A percentile compares a stretch with the other conserved stretches of the same genome.
phyloP scores from a whole-genome alignment of 106 monocot genomes.

The Alisma plantagoaquatica region DNA sequence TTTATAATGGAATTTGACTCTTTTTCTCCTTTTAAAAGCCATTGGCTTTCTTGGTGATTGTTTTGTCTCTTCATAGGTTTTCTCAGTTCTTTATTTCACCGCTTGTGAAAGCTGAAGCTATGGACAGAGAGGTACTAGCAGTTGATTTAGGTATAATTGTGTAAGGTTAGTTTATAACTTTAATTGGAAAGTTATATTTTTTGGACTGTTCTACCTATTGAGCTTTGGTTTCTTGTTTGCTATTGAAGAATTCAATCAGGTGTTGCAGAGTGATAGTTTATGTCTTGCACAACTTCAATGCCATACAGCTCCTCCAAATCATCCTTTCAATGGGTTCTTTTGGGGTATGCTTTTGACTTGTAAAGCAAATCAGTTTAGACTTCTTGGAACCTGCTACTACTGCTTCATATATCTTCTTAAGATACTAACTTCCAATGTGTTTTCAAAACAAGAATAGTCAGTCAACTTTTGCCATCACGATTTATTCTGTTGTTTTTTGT shows the following conservation, averaged over 20 bases:
- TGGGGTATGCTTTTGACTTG: constrained; percentile 60
- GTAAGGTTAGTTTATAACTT: neutral
- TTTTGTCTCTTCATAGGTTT: constrained; percentile 45
- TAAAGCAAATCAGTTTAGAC: neutral
- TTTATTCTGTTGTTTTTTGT: too few relatives aligned
- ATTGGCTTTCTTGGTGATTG: neutral
- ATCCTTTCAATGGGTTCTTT: constrained; percentile 89
- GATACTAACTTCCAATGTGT: too few relatives aligned
- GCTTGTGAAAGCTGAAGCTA: constrained; percentile 85
- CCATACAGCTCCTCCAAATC: constrained; percentile 57
- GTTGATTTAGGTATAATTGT: constrained; percentile 76
- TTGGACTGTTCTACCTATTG: neutral
- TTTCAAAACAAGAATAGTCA: too few relatives aligned
- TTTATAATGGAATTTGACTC: too few relatives aligned
- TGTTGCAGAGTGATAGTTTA: constrained; percentile 85
- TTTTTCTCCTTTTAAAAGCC: too few relatives aligned
- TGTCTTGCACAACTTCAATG: constrained; percentile 81
- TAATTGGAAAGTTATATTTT: too few relatives aligned
- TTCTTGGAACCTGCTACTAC: neutral
- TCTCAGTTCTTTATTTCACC: constrained; percentile 96
- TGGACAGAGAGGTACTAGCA: constrained; percentile 95
- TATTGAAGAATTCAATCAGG: constrained; percentile 82
- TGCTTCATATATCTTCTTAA: too few relatives aligned
- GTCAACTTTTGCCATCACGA: neutral
- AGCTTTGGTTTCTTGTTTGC: neutral